Conservation (phyloP, 106 monocot genomes). For the Phalaenopsis aphrodite region DNA sequence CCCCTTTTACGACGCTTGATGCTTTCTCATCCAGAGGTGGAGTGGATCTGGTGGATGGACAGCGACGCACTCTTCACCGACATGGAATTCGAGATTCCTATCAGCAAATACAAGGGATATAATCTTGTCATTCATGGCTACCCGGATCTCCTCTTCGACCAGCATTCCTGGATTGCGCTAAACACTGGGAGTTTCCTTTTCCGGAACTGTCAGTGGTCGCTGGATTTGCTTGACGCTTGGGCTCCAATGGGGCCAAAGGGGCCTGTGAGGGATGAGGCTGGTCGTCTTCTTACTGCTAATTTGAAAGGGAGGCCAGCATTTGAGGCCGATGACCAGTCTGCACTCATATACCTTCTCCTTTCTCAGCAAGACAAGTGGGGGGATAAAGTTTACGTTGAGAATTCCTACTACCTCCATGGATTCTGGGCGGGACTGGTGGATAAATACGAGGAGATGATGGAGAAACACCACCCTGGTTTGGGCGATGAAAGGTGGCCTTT, state of each 20-base stretch:
- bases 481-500: slow-evolving; percentile 82
- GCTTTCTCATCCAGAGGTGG: slow-evolving; percentile 72
- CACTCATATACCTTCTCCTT: slow-evolving; percentile 58
- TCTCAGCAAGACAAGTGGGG: slow-evolving; percentile 54
- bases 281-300: slow-evolving; percentile 40
- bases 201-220: slow-evolving; percentile 75
- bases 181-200: slow-evolving; percentile 70
- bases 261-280: slow-evolving; percentile 49
- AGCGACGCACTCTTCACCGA: slow-evolving; percentile 80
- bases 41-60: slow-evolving; percentile 95
- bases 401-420: slow-evolving; percentile 68
- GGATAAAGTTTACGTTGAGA: slow-evolving; percentile 49
- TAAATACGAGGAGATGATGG: slow-evolving; percentile 83
- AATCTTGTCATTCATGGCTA: slow-evolving; percentile 73
- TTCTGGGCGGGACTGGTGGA: slow-evolving; percentile 74
- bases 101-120: slow-evolving; percentile 28
- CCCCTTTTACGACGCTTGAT: slow-evolving; percentile 53
- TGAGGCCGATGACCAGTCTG: slow-evolving; percentile 87
- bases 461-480: slow-evolving; percentile 58
- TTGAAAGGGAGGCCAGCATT: slow-evolving; percentile 69
- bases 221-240: slow-evolving; percentile 71
- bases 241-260: slow-evolving; percentile 82
- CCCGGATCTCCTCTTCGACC: slow-evolving; percentile 63
- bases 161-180: slow-evolving; percentile 70
- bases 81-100: slow-evolving; percentile 70